phyloP scores from a whole-genome alignment of 805 yeast genomes.

The Lachancea waltii region DNA sequence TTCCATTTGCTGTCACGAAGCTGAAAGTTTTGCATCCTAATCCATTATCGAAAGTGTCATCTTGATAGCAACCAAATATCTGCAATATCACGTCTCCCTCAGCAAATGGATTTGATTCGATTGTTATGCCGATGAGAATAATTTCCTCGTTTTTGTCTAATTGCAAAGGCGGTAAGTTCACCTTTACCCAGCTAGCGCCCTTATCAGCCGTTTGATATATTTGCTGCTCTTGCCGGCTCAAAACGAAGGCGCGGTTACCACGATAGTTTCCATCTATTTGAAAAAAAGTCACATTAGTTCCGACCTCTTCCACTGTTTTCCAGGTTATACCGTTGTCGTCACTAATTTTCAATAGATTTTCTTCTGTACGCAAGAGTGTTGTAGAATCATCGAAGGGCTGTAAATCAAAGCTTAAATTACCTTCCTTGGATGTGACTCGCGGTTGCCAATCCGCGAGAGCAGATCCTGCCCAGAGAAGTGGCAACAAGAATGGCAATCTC shows the following conservation, averaged over 20 bases:
- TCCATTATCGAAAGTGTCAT: too few relatives aligned
- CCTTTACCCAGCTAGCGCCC: constrained; percentile 25
- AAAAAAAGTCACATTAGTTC: background rate
- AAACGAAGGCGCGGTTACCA: constrained; percentile 3
- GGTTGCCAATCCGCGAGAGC: constrained; percentile 17
- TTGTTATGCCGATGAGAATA: background rate
- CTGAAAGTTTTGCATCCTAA: too few relatives aligned
- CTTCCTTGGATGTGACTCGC: constrained; percentile 11
- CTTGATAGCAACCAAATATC: constrained; percentile 12
- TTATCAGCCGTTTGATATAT: constrained; percentile 24
- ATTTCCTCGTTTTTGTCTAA: background rate
- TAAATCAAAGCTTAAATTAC: constrained; percentile 6
- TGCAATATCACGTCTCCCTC: constrained; percentile 12
- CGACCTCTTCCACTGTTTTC: constrained; percentile 18
- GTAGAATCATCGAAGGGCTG: constrained; percentile 47
- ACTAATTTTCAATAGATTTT: constrained; percentile 33
- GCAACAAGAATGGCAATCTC: background rate
- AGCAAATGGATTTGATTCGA: constrained; percentile 17
- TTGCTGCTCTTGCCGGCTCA: background rate
- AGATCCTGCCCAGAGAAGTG: constrained; percentile 3
- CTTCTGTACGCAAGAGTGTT: constrained; percentile 33
- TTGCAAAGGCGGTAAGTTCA: constrained; percentile 8
- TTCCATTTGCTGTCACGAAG: background rate
- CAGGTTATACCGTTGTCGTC: constrained; percentile 48
- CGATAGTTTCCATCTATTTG: constrained; percentile 1